Evolutionary conservation across 371 early-diverging fungal genomes (phyloP).

Genomic region (Smittium mucronatum): DNA sequence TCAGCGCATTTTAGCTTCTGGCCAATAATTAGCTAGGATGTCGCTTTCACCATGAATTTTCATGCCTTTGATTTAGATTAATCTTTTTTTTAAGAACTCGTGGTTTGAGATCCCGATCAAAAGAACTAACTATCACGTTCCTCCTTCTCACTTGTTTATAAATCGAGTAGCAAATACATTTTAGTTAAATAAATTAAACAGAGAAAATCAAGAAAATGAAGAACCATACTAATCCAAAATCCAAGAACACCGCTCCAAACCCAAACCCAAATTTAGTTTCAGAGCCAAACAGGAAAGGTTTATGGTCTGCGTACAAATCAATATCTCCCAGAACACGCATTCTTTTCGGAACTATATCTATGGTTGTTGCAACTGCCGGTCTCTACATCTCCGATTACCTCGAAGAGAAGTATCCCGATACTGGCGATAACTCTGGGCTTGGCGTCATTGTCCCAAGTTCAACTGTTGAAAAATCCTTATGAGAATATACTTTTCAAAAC

Average conservation of each 20-base stretch:
- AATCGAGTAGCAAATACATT: too few relatives aligned
- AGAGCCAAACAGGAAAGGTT: neutral
- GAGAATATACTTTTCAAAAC: too few relatives aligned
- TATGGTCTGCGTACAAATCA: constrained; percentile 29
- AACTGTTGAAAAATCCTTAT: neutral
- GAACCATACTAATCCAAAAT: neutral
- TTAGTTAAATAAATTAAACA: too few relatives aligned
- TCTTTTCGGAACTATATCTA: constrained; percentile 27
- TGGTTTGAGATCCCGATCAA: too few relatives aligned
- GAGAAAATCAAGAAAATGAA: neutral
- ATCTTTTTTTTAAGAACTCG: too few relatives aligned
- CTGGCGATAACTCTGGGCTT: neutral
- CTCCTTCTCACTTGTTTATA: too few relatives aligned
- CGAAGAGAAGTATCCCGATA: constrained; percentile 20
- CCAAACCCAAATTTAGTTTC: neutral
- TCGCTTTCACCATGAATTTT: too few relatives aligned
- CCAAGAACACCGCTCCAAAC: neutral
- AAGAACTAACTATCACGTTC: too few relatives aligned
- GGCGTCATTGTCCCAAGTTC: neutral
- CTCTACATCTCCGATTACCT: constrained; percentile 30
- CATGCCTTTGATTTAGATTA: too few relatives aligned
- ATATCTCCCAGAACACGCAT: constrained; percentile 27
- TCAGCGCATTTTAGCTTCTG: too few relatives aligned
- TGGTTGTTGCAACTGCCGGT: constrained; percentile 28
- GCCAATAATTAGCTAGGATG: too few relatives aligned